A percentile compares a stretch with the other conserved stretches of the same genome.
Evolutionary conservation across 257 asterid species (phyloP).

Genomic region (Solanum commersonii): DNA sequence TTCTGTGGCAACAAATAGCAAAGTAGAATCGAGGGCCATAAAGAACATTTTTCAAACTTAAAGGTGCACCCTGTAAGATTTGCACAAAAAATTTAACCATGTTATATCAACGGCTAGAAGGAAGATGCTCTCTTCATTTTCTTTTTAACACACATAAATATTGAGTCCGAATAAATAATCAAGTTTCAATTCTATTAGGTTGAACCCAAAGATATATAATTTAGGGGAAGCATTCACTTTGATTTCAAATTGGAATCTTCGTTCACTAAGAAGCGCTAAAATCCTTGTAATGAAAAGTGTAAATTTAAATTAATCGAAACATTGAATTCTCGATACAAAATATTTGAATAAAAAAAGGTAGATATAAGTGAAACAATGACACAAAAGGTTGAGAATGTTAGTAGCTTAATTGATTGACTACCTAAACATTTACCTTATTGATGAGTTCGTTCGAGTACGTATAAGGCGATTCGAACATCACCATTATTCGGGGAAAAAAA

Average conservation of each 20-base stretch:
- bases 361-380: background rate
- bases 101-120: no score
- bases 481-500: fast-evolving
- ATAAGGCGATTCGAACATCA: background rate
- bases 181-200: background rate
- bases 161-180: background rate
- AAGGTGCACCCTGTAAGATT: background rate
- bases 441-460: background rate
- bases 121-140: no score
- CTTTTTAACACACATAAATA: background rate
- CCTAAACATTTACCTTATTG: no score
- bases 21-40: no score
- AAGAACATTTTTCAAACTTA: no score
- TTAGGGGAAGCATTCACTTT: background rate
- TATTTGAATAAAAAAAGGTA: background rate
- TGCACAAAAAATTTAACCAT: no score
- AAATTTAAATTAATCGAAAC: background rate
- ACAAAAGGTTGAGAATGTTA: background rate
- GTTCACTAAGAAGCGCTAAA: background rate
- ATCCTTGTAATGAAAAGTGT: background rate
- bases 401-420: no score
- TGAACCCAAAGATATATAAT: background rate
- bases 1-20: no score
- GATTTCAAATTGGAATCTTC: background rate
- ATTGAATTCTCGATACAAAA: background rate